Evolutionary conservation across 2,329 filamentous ascomycete species (phyloP).

Genomic region (Lasiodiplodia hormozganensis): DNA sequence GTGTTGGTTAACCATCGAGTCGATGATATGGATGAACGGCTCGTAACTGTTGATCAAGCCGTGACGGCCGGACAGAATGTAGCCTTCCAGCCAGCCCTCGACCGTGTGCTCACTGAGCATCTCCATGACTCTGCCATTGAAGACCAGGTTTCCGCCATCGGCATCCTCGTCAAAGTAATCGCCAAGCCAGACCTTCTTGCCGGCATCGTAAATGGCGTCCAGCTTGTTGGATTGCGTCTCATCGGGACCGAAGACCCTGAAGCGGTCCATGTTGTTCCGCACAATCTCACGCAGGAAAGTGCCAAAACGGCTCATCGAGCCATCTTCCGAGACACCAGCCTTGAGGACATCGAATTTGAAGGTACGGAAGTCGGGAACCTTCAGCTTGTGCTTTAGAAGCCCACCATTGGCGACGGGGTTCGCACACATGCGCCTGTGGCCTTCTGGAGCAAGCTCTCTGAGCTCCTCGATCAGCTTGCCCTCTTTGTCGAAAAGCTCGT

Average conservation of each 20-base stretch:
- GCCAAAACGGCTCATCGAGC: slow-evolving; percentile 75
- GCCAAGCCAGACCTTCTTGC: slow-evolving; percentile 81
- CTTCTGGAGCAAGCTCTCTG: slow-evolving; percentile 68
- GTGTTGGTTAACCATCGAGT: slow-evolving; percentile 86
- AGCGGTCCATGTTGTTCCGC: slow-evolving; percentile 68
- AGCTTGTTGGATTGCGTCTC: slow-evolving; percentile 86
- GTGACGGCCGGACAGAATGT: slow-evolving; percentile 76
- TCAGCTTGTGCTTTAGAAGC: slow-evolving; percentile 68
- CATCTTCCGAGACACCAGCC: slow-evolving; percentile 62
- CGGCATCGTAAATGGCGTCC: slow-evolving; percentile 71
- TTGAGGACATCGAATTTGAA: slow-evolving; percentile 70
- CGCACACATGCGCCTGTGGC: slow-evolving; percentile 75
- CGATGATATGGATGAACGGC: slow-evolving; percentile 82
- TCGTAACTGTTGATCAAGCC: slow-evolving; percentile 83
- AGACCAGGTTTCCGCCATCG: slow-evolving; percentile 75
- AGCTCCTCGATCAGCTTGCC: slow-evolving; percentile 70
- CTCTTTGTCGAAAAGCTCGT: slow-evolving; percentile 70
- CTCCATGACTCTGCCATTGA: slow-evolving; percentile 76
- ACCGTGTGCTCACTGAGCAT: slow-evolving; percentile 83
- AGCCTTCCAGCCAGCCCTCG: slow-evolving; percentile 83
- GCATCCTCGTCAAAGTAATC: slow-evolving; percentile 79
- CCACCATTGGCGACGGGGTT: slow-evolving; percentile 80
- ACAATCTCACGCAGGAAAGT: slow-evolving; percentile 72
- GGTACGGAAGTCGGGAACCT: slow-evolving; percentile 72
- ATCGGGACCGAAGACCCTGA: slow-evolving; percentile 80